These are phyloP conservation scores for Brassica carinata DNA, from an alignment of 345 rosid species.

Conservation along the genomic window DNA sequence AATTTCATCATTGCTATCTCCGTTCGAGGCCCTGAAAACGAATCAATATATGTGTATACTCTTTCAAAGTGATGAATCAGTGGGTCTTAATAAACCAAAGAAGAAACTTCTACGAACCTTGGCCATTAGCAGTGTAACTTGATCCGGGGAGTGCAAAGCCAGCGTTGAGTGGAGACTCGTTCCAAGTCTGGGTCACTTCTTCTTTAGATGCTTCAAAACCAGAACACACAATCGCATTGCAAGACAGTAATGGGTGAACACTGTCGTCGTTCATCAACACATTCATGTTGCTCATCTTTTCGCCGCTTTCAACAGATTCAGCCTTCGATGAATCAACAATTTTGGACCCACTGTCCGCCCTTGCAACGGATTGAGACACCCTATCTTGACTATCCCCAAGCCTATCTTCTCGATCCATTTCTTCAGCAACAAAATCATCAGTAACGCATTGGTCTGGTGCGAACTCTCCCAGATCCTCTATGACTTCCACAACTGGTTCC, in stretches of 20 bases:
- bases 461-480: slow-evolving; percentile 96
- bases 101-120: slow-evolving; percentile 44
- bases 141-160: slow-evolving; percentile 66
- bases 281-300: slow-evolving; percentile 69
- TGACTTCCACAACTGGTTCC: slow-evolving; percentile 85
- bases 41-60: slow-evolving; percentile 13
- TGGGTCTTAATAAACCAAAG: neutral
- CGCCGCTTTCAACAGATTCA: slow-evolving; percentile 95
- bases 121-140: slow-evolving; percentile 72
- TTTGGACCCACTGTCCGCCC: slow-evolving; percentile 97
- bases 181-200: slow-evolving; percentile 69
- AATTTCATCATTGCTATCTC: slow-evolving; percentile 84
- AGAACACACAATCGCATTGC: slow-evolving; percentile 74
- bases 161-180: slow-evolving; percentile 63
- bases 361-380: slow-evolving; percentile 70
- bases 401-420: slow-evolving; percentile 72
- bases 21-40: slow-evolving; percentile 68
- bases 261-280: slow-evolving; percentile 48
- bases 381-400: slow-evolving; percentile 95
- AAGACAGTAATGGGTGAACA: slow-evolving; percentile 85
- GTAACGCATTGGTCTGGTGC: slow-evolving; percentile 82
- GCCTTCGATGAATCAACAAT: slow-evolving; percentile 84
- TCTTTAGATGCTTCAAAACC: slow-evolving; percentile 74
- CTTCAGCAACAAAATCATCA: slow-evolving; percentile 85
- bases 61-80: neutral